Percentiles rank a stretch among this genome's conserved stretches.
Conservation (phyloP, 2,329 filamentous ascomycete genomes). For the Xylariaceae sp. region DNA sequence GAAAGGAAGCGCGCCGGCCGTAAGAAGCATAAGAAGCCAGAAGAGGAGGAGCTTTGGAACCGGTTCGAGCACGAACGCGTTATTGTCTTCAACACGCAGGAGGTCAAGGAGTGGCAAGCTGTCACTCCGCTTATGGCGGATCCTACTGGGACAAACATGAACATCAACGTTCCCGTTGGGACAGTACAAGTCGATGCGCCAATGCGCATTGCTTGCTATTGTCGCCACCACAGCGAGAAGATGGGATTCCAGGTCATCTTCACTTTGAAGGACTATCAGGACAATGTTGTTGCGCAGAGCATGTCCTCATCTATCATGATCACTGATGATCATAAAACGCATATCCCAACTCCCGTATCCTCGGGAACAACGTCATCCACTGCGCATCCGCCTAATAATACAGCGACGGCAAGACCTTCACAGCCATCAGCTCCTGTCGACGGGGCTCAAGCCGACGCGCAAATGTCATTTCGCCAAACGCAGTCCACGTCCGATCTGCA, state of each 20-base stretch:
- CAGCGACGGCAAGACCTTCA: not conserved
- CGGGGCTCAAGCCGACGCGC: slow-evolving; percentile 27
- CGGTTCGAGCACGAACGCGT: slow-evolving; percentile 75
- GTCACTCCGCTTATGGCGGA: slow-evolving; percentile 49
- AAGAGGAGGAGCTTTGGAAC: slow-evolving; percentile 86
- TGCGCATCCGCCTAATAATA: slow-evolving; percentile 3
- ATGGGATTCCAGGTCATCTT: slow-evolving; percentile 90
- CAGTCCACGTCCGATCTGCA: slow-evolving; percentile 63
- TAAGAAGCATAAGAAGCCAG: slow-evolving; percentile 89
- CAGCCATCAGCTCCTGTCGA: slow-evolving; percentile 18
- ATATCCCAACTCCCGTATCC: slow-evolving; percentile 30
- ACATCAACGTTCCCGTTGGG: slow-evolving; percentile 47
- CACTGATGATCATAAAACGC: slow-evolving; percentile 95
- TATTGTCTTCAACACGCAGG: slow-evolving; percentile 86
- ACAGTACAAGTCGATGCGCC: slow-evolving; percentile 77
- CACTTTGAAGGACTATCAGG: slow-evolving; percentile 79
- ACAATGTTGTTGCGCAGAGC: slow-evolving; percentile 74
- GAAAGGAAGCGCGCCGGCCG: slow-evolving; percentile 87
- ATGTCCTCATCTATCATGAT: slow-evolving; percentile 91
- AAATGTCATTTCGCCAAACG: slow-evolving; percentile 48
- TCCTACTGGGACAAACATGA: slow-evolving; percentile 37
- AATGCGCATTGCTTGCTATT: slow-evolving; percentile 97
- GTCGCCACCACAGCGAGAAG: slow-evolving; percentile 91
- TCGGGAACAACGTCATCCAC: not conserved
- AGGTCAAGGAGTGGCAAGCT: slow-evolving; percentile 78